These are phyloP conservation scores for Trichoderma virens DNA, from an alignment of 495 filamentous ascomycete genomes.

Conservation along the genomic window DNA sequence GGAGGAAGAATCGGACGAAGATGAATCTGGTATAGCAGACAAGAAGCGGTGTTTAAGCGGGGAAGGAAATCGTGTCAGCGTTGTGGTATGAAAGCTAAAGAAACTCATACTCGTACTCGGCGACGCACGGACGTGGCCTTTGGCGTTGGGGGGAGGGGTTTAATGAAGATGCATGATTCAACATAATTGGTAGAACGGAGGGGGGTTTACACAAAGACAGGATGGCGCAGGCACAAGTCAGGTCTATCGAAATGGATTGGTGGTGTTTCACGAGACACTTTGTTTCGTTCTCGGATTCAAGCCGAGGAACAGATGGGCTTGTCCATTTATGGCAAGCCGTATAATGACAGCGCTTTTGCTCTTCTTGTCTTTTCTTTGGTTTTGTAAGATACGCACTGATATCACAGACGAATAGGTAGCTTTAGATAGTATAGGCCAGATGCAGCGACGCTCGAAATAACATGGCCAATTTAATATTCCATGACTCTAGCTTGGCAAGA, in stretches of 20 bases:
- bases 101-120: neutral
- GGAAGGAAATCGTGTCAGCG: neutral
- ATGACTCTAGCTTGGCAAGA: too few relatives aligned
- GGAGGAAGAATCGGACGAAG: constrained; percentile 22
- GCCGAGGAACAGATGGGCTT: too few relatives aligned
- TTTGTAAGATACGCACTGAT: neutral
- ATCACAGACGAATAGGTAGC: neutral
- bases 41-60: constrained; percentile 8
- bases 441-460: too few relatives aligned
- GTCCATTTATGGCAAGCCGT: too few relatives aligned
- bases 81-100: neutral
- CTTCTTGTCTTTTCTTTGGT: neutral
- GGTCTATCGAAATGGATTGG: neutral
- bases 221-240: neutral
- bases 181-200: neutral
- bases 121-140: neutral
- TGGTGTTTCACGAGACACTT: neutral
- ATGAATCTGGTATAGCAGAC: constrained; percentile 14
- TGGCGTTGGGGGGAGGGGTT: neutral
- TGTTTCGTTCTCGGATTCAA: neutral
- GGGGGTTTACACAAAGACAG: neutral
- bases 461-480: too few relatives aligned
- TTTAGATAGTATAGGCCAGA: too few relatives aligned
- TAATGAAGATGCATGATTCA: neutral
- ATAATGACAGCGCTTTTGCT: too few relatives aligned